Evolutionary conservation across 2,329 filamentous ascomycete species (phyloP).

Genomic region (Neonectria neomacrospora): DNA sequence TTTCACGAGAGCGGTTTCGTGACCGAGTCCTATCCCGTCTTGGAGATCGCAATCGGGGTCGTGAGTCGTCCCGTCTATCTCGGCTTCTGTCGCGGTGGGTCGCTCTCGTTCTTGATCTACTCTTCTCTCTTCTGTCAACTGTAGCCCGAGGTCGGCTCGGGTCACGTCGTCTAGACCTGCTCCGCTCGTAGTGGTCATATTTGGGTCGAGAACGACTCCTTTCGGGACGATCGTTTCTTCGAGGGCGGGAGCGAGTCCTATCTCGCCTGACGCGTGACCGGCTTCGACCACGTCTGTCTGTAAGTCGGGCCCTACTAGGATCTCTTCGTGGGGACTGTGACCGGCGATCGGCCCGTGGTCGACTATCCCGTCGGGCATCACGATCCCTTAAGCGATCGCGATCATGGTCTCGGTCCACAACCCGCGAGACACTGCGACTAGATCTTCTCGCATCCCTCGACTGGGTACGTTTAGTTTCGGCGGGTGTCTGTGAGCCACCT

Average conservation of each 20-base stretch:
- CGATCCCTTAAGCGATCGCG: conserved; percentile 46
- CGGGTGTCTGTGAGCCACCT: conserved; percentile 48
- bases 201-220: conserved; percentile 50
- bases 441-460: conserved; percentile 46
- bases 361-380: conserved; percentile 47
- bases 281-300: conserved; percentile 51
- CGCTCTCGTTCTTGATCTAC: conserved; percentile 42
- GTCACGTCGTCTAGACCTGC: conserved; percentile 50
- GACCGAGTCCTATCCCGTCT: conserved; percentile 50
- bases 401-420: conserved; percentile 37
- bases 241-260: conserved; percentile 54
- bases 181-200: conserved; percentile 49
- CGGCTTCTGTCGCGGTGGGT: conserved; percentile 46
- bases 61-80: conserved; percentile 45
- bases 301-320: conserved; percentile 47
- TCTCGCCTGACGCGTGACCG: conserved; percentile 52
- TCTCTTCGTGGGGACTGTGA: conserved; percentile 54
- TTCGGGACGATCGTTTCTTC: conserved; percentile 47
- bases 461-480: conserved; percentile 41
- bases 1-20: conserved; percentile 44
- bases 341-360: conserved; percentile 49
- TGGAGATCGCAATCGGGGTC: conserved; percentile 43
- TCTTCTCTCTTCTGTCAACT: conserved; percentile 48
- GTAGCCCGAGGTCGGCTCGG: conserved; percentile 52
- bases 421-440: conserved; percentile 49